Conservation (phyloP, 139 green algal genomes). For the Pleodorina starrii region DNA sequence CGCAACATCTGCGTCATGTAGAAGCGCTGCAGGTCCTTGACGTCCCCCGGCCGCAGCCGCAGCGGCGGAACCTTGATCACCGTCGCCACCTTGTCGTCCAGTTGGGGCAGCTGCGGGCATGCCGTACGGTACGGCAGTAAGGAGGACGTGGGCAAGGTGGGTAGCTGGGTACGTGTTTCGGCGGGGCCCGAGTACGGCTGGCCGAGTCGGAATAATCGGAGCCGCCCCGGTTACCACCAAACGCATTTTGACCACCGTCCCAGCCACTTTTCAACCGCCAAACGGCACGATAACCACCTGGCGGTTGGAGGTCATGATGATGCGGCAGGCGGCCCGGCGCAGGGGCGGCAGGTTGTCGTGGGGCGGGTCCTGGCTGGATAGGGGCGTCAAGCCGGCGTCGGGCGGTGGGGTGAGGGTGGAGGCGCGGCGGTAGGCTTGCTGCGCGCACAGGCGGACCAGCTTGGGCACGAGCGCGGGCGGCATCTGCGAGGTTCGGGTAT, state of each 20-base stretch:
- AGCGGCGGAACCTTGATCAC: slow-evolving; percentile 75
- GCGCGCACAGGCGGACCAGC: slow-evolving; percentile 5
- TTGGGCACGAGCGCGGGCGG: slow-evolving; percentile 5
- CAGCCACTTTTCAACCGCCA: not conserved
- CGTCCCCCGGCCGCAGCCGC: slow-evolving; percentile 76
- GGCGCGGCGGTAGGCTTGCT: slow-evolving; percentile 26
- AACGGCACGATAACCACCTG: too few relatives aligned
- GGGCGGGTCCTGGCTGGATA: not conserved
- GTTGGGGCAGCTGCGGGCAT: not conserved
- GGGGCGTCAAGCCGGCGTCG: not conserved
- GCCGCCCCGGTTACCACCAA: too few relatives aligned
- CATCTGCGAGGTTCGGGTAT: too few relatives aligned
- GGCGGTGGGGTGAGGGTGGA: not conserved
- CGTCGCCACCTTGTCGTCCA: not conserved
- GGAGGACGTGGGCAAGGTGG: too few relatives aligned
- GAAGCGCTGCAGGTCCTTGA: slow-evolving; percentile 72
- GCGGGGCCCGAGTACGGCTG: too few relatives aligned
- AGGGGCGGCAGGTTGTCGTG: slow-evolving; percentile 43
- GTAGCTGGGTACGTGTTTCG: too few relatives aligned
- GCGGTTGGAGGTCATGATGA: slow-evolving; percentile 47
- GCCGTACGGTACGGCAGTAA: too few relatives aligned
- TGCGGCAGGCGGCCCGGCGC: not conserved
- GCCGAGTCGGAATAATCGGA: too few relatives aligned
- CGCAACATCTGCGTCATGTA: not conserved
- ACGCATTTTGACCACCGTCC: too few relatives aligned